Evolutionary conservation across 176 grass and related monocot species (phyloP).

Genomic region (Oryza longistaminata): DNA sequence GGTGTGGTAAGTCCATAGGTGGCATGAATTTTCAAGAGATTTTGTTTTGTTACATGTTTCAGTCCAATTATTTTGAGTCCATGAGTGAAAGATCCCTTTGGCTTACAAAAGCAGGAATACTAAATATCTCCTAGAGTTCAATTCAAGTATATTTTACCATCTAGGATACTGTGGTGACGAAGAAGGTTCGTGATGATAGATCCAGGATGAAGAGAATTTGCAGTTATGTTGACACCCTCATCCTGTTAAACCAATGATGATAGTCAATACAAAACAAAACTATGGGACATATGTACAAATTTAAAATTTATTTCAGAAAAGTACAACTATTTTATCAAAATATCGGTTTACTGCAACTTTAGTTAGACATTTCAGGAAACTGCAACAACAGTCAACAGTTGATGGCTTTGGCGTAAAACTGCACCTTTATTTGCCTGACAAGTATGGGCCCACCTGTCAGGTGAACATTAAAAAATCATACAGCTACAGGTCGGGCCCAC

Average conservation of each 20-base stretch:
- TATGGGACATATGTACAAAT: not conserved
- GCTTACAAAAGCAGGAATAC: not conserved
- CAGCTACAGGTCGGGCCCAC: too few species aligned
- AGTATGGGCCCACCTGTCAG: too few species aligned
- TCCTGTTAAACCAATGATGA: constrained; percentile 50
- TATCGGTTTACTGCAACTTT: too few species aligned
- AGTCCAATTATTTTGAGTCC: not conserved
- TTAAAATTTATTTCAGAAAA: not conserved
- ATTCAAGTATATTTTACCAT: constrained; percentile 64
- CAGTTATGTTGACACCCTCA: constrained; percentile 79
- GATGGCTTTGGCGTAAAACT: too few species aligned
- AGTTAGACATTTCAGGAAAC: too few species aligned
- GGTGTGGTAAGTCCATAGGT: not conserved
- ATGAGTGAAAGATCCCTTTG: not conserved
- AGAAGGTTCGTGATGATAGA: constrained; percentile 94
- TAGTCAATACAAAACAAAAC: not conserved
- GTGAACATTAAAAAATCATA: too few species aligned
- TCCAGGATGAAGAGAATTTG: constrained; percentile 98
- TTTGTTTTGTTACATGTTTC: constrained; percentile 4
- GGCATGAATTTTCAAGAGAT: not conserved
- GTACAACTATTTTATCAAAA: too few species aligned
- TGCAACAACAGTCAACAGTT: too few species aligned
- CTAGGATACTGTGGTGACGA: constrained; percentile 81
- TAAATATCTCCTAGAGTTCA: not conserved
- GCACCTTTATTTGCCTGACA: too few species aligned